A percentile compares a stretch with the other conserved stretches of the same genome.
Conservation (phyloP, 176 grass and related monocot species). For the Aegilops bicornis region DNA sequence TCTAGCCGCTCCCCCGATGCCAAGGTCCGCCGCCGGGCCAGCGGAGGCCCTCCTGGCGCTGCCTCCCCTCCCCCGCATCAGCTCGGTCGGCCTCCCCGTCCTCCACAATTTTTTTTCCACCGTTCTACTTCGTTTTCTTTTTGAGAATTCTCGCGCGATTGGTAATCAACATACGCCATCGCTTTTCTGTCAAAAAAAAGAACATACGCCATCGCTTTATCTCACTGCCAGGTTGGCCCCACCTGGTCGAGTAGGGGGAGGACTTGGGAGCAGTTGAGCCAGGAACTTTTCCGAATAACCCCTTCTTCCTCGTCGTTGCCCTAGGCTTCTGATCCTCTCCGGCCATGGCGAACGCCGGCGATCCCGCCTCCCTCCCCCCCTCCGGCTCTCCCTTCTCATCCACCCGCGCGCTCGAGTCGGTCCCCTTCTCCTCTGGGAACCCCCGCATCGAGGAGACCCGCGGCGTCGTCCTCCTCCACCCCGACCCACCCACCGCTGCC, state of each 20-base stretch:
- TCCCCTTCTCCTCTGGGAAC: constrained; percentile 89
- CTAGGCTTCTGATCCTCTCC: constrained; percentile 20
- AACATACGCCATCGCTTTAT: neutral
- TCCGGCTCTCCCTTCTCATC: constrained; percentile 20
- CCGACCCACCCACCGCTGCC: constrained; percentile 27
- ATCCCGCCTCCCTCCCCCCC: neutral
- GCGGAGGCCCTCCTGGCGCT: too few species aligned
- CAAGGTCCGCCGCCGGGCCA: too few species aligned
- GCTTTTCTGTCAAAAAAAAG: too few species aligned
- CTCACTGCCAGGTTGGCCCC: constrained; percentile 17
- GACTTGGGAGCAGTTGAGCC: neutral
- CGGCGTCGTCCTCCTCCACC: constrained; percentile 73
- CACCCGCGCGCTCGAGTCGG: constrained; percentile 28
- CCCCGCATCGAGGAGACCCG: constrained; percentile 94
- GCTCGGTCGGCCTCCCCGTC: too few species aligned
- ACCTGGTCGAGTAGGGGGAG: neutral
- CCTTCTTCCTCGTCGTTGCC: constrained; percentile 13
- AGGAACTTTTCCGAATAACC: neutral
- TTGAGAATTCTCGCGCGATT: neutral
- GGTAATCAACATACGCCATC: neutral
- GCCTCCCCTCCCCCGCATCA: too few species aligned
- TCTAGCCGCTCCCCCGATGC: too few species aligned
- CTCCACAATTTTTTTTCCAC: too few species aligned
- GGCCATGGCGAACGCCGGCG: constrained; percentile 31
- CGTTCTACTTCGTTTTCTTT: too few species aligned